phyloP scores from a whole-genome alignment of 2,329 filamentous ascomycete species.

The Escovopsis sp. region DNA sequence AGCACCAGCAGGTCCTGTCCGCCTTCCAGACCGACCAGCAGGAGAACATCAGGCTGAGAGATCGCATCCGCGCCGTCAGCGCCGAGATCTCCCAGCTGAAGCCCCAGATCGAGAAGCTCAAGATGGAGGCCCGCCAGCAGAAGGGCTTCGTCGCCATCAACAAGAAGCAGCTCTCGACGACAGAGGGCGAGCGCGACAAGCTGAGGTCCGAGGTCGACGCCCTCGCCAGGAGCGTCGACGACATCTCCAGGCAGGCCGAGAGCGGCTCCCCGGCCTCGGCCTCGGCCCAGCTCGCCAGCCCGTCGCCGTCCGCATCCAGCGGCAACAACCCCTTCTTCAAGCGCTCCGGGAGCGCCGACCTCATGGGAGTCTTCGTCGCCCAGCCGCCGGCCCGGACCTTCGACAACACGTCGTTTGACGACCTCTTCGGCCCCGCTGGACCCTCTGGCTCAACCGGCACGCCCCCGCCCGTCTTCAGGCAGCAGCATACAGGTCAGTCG shows the following conservation, averaged over 20 bases:
- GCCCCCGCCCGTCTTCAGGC: constrained; percentile 30
- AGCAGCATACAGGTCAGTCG: constrained; percentile 43
- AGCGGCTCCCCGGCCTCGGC: constrained; percentile 33
- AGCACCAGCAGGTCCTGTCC: constrained; percentile 62
- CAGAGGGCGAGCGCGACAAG: constrained; percentile 78
- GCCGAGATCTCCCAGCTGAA: constrained; percentile 71
- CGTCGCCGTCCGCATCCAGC: constrained; percentile 51
- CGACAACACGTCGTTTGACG: constrained; percentile 62
- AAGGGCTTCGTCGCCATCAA: constrained; percentile 96
- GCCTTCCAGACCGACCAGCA: constrained; percentile 75
- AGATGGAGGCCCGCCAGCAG: constrained; percentile 82
- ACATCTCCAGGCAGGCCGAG: constrained; percentile 37
- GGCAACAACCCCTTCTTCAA: constrained; percentile 95
- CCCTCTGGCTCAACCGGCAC: constrained; percentile 27
- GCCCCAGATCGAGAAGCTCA: constrained; percentile 84
- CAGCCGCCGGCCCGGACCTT: constrained; percentile 26
- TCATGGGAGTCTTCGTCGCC: constrained; percentile 39
- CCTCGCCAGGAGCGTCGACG: constrained; percentile 48
- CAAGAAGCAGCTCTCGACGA: constrained; percentile 89
- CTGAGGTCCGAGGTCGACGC: constrained; percentile 66
- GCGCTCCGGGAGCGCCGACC: constrained; percentile 46
- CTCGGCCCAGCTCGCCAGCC: constrained; percentile 47
- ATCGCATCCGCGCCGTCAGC: constrained; percentile 73
- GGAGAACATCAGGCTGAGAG: constrained; percentile 75
- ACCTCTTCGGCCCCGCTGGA: constrained; percentile 65